Base-by-base conservation (phyloP, 2,329 filamentous ascomycete genomes). In the Macrophomina tecta region DNA sequence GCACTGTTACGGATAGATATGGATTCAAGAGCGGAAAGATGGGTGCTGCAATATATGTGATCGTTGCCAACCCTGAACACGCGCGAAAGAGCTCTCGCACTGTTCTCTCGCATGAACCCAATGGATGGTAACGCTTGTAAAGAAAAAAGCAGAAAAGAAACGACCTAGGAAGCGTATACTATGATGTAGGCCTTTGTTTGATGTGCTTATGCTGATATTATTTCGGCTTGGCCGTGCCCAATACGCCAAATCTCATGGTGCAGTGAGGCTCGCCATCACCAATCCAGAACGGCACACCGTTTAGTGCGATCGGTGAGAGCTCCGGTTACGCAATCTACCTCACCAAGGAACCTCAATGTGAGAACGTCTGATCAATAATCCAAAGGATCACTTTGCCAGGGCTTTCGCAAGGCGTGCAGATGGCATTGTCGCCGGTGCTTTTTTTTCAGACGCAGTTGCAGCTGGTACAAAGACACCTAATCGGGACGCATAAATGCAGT, bases 321-420 rank as follows among this genome's bases (percentile, higher is more conserved):
- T 79, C 78, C 3, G 66, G 73, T n/a, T 81, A 82, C 70, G 79
- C 81, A 65, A 72, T 82, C 79, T 79, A 2, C 76, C 78, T 84
- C 48, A 80, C 86, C 67, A 80, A 84, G 73, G 80, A 82, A 48
- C 82, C 80, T 70, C 81, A 85, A 71, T 82, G 79, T 2, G 76
- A 83, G 70, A 80, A 82, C 72, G 82, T 86, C 64, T 72, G 73
- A 5, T 76, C 79, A 5, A 80, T 84, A 48, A 79, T 8, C 80
- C 85, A n/a, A 84, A 83, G 70, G 71, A 76, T 0, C 79, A 80
- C n/a, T 82, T 81, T 1, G 81, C 86, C 9, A 73, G 74, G 12
- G 85, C 87, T 68, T 87, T 87, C 72, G 79, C 83, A 65, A 75
- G 76, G 6, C 79, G 81, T 74, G 81, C 81, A 51, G 80, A 83